Conservation (phyloP, 2,329 filamentous ascomycete genomes). For the Remersonia thermophila region DNA sequence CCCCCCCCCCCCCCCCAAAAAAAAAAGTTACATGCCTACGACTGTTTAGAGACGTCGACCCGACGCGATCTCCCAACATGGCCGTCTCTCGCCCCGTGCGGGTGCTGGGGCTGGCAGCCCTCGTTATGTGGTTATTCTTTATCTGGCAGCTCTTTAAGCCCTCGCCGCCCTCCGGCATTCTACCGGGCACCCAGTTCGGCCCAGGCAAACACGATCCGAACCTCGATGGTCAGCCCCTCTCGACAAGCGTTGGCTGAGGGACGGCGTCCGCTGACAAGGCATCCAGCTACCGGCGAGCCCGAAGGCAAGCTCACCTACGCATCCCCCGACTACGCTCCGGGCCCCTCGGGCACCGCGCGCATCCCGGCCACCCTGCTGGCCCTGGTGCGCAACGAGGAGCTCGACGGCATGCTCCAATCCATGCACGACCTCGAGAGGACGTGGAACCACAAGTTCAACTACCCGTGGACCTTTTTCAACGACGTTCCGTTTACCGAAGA, state of each 20-base stretch:
- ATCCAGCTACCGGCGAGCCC: constrained; percentile 70
- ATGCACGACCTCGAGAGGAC: constrained; percentile 89
- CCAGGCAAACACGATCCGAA: constrained; percentile 63
- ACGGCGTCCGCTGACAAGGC: constrained; percentile 5
- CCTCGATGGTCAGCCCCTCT: constrained; percentile 58
- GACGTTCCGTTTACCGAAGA: constrained; percentile 87
- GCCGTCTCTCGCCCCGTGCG: constrained; percentile 76
- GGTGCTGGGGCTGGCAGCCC: constrained; percentile 58
- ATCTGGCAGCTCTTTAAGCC: constrained; percentile 61
- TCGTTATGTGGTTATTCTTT: constrained; percentile 66
- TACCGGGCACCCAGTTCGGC: constrained; percentile 27
- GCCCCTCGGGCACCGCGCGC: constrained; percentile 63
- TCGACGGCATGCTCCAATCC: constrained; percentile 69
- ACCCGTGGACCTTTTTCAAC: constrained; percentile 99
- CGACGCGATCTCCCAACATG: constrained; percentile 43
- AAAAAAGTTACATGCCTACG: too few species aligned
- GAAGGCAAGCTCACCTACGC: constrained; percentile 62
- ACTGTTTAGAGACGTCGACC: too few species aligned
- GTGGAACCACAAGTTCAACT: constrained; percentile 99
- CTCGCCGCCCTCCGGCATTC: constrained; percentile 27
- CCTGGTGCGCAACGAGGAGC: constrained; percentile 83
- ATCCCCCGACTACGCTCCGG: constrained; percentile 63
- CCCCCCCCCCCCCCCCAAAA: too few species aligned
- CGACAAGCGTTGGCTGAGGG: neutral
- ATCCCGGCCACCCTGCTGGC: constrained; percentile 90